A percentile compares a stretch with the other conserved stretches of the same genome.
phyloP scores from a whole-genome alignment of 495 filamentous ascomycete species.

The Alectoria sarmentosa region DNA sequence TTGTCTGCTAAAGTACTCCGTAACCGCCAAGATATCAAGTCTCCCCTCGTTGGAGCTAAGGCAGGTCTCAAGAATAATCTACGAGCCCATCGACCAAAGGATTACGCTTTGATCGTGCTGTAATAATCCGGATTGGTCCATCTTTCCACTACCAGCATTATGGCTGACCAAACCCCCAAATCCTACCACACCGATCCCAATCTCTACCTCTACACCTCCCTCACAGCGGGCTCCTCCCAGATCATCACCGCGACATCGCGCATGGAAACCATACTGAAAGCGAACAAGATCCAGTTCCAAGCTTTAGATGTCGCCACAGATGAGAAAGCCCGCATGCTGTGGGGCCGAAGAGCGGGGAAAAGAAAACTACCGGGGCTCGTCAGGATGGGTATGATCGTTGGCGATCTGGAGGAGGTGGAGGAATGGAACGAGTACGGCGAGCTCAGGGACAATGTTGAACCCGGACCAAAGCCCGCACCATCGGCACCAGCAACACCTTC shows the following conservation, averaged over 20 bases:
- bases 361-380: constrained; percentile 86
- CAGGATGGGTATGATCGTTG: constrained; percentile 77
- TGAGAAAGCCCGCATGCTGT: constrained; percentile 83
- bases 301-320: constrained; percentile 90
- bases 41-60: too few species aligned
- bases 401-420: constrained; percentile 86
- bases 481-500: constrained; percentile 28
- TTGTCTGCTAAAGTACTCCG: too few species aligned
- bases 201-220: constrained; percentile 88
- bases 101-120: too few species aligned
- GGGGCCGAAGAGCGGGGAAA: constrained; percentile 70
- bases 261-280: constrained; percentile 92
- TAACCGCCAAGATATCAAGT: too few species aligned
- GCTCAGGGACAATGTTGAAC: constrained; percentile 67
- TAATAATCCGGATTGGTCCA: too few species aligned
- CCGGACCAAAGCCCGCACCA: constrained; percentile 48
- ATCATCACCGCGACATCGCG: constrained; percentile 95
- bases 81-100: too few species aligned
- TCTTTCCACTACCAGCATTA: constrained; percentile 24
- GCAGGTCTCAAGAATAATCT: too few species aligned
- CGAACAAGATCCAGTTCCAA: constrained; percentile 87
- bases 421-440: constrained; percentile 99
- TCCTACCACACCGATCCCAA: constrained; percentile 68
- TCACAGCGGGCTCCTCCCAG: constrained; percentile 94
- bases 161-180: constrained; percentile 43